A percentile compares a stretch with the other conserved stretches of the same genome.
Conservation (phyloP, 352 stramenopile species). For the Globisporangium nodosum region DNA sequence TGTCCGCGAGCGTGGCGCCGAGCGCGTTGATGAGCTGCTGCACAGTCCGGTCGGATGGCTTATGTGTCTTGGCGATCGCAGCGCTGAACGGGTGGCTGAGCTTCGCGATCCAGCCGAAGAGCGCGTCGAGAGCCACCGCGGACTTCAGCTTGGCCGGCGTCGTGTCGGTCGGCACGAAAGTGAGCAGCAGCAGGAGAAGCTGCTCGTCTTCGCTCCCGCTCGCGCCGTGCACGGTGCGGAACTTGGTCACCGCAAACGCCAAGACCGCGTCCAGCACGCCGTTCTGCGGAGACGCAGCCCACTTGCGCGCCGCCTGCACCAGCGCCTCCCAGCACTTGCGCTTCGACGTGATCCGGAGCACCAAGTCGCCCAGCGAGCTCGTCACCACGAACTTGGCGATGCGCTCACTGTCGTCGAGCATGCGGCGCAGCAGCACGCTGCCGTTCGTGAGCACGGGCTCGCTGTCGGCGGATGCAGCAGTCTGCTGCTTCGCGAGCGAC, state of each 20-base stretch:
- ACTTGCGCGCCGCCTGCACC: slow-evolving; percentile 48
- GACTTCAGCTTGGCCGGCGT: slow-evolving; percentile 9
- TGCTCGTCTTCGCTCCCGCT: slow-evolving; percentile 37
- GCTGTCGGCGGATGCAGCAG: neutral
- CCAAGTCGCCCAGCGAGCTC: slow-evolving; percentile 44
- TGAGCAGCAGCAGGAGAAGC: slow-evolving; percentile 59
- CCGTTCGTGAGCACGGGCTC: slow-evolving; percentile 45
- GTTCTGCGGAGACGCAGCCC: slow-evolving; percentile 11
- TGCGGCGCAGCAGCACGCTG: slow-evolving; percentile 55
- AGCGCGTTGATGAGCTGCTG: slow-evolving; percentile 32
- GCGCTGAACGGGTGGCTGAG: slow-evolving; percentile 55
- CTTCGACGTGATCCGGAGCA: slow-evolving; percentile 46
- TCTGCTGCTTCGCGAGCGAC: slow-evolving; percentile 51
- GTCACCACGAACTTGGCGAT: slow-evolving; percentile 58
- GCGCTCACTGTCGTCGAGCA: slow-evolving; percentile 70
- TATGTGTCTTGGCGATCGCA: slow-evolving; percentile 11
- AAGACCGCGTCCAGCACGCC: slow-evolving; percentile 38
- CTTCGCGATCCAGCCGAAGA: slow-evolving; percentile 35
- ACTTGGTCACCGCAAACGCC: slow-evolving; percentile 47
- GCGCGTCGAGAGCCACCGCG: slow-evolving; percentile 21
- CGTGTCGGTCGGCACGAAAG: slow-evolving; percentile 21
- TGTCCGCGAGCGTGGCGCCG: slow-evolving; percentile 29
- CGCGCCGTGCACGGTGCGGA: slow-evolving; percentile 20
- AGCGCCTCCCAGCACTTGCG: slow-evolving; percentile 50
- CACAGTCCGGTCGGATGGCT: slow-evolving; percentile 12